phyloP scores from a whole-genome alignment of 2,329 filamentous ascomycete genomes.

The Parastagonospora avenae region DNA sequence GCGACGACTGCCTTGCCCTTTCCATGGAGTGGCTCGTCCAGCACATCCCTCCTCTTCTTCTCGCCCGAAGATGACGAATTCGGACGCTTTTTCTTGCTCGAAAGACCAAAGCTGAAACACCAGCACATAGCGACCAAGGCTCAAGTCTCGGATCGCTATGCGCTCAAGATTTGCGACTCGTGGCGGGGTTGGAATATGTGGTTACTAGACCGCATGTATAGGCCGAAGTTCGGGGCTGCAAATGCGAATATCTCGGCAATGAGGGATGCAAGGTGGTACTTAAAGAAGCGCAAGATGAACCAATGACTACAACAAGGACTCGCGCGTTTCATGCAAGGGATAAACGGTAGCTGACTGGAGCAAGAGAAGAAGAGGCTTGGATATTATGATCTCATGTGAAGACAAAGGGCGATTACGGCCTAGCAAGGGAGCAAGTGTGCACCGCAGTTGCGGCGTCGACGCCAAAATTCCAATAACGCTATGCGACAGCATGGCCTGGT shows the following conservation, averaged over 20 bases:
- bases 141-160: conserved; percentile 31
- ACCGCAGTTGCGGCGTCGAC: conserved; percentile 34
- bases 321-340: conserved; percentile 33
- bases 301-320: conserved; percentile 27
- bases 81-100: conserved; percentile 38
- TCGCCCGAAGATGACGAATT: conserved; percentile 29
- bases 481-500: conserved; percentile 42
- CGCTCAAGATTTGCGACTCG: conserved; percentile 23
- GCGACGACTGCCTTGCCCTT: conserved; percentile 28
- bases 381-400: conserved; percentile 41
- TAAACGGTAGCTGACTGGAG: conserved; percentile 16
- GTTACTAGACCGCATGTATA: conserved; percentile 27
- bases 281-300: conserved; percentile 28
- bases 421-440: conserved; percentile 29
- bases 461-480: conserved; percentile 37
- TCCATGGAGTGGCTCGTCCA: conserved; percentile 28
- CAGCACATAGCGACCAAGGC: conserved; percentile 44
- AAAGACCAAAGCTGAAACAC: conserved; percentile 41
- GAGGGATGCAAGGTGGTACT: conserved; percentile 37
- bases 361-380: conserved; percentile 24
- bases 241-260: conserved; percentile 23
- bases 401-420: conserved; percentile 25
- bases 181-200: conserved; percentile 14
- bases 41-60: conserved; percentile 38
- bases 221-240: conserved; percentile 33